Base-by-base conservation (phyloP, 2,329 filamentous ascomycete species). In the Blastomyces parvus region DNA sequence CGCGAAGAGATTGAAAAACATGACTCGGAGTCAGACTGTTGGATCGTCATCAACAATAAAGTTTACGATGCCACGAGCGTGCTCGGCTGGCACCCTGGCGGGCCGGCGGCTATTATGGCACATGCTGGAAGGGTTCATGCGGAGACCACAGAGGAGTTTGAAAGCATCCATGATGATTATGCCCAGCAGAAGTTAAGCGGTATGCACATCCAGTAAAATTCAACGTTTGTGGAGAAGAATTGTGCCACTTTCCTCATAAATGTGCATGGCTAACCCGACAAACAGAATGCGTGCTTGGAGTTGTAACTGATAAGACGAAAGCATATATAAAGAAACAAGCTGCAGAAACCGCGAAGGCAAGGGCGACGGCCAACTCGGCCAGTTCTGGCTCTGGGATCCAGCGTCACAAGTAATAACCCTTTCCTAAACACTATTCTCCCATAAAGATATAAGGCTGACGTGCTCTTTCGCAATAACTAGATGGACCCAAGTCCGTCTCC, bases 1-100 rank as follows among this genome's bases (percentile, higher is more conserved):
- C 72, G 81, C 3, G 72, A 83, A 59, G 81, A 83, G 69, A 80
- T 84, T 48, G 81, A 83, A 68, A 82, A 79, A 62, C 82, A 83
- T 64, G 73, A 77, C 40, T 76, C 67, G 5, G 75, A 79, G 56
- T 70, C 78, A 25, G 80, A 83, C 64, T 82, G 81, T 66, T 83
- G 81, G 81, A 75, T 84, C n/a, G 78, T 82, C 0, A 73, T 83
- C 3, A 78, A 82, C 62, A 77, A 75, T 7, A 82, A 80, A 56
- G 81, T 82, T 0, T 82, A 82, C 63, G 80, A 83, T 67, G 77
- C 74, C 0, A 82, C 80, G 3, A 76, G 73, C 57, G 78, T 81
- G 2, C 67, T 83, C 19, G 67, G 70, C 8, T 81, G 80, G 80
- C 80, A 82, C 72, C 80, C 80, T 7, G 80, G 80, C 8, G 80